Evolutionary conservation across 2,329 filamentous ascomycete species (phyloP).

Genomic region (Aureobasidium leucospermi): DNA sequence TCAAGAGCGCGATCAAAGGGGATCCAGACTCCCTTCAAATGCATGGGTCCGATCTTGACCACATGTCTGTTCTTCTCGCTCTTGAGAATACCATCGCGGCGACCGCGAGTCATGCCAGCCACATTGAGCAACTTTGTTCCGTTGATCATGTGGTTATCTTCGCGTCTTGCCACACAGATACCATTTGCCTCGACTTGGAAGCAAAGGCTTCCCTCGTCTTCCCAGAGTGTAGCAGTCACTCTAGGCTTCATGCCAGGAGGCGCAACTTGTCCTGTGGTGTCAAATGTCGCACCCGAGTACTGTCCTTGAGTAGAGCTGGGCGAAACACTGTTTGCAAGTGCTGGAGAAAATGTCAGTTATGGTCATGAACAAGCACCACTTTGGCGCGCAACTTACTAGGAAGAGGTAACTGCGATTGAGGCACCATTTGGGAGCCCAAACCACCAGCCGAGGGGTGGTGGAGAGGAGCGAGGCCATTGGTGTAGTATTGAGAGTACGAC

Average conservation of each 20-base stretch:
- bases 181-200: slow-evolving; percentile 96
- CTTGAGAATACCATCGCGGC: slow-evolving; percentile 92
- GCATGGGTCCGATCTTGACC: slow-evolving; percentile 98
- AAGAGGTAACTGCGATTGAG: slow-evolving; percentile 62
- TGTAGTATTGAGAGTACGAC: slow-evolving; percentile 72
- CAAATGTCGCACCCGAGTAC: slow-evolving; percentile 41
- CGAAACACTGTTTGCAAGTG: slow-evolving; percentile 15
- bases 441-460: slow-evolving; percentile 63
- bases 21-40: slow-evolving; percentile 97
- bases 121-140: slow-evolving; percentile 96
- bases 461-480: slow-evolving; percentile 75
- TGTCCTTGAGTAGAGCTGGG: slow-evolving; percentile 17
- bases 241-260: slow-evolving; percentile 93
- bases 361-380: slow-evolving; percentile 15
- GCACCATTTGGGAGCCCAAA: slow-evolving; percentile 58
- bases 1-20: slow-evolving; percentile 96
- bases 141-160: slow-evolving; percentile 99
- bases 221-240: slow-evolving; percentile 94
- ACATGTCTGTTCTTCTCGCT: slow-evolving; percentile 96
- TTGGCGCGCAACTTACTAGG: slow-evolving; percentile 30
- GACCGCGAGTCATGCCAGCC: slow-evolving; percentile 93
- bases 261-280: slow-evolving; percentile 85
- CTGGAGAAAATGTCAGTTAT: neutral
- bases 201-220: slow-evolving; percentile 94
- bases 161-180: slow-evolving; percentile 87